These are phyloP conservation scores for Hypoxylon sp. DNA, from an alignment of 2,329 filamentous ascomycete genomes.

Conservation along the genomic window DNA sequence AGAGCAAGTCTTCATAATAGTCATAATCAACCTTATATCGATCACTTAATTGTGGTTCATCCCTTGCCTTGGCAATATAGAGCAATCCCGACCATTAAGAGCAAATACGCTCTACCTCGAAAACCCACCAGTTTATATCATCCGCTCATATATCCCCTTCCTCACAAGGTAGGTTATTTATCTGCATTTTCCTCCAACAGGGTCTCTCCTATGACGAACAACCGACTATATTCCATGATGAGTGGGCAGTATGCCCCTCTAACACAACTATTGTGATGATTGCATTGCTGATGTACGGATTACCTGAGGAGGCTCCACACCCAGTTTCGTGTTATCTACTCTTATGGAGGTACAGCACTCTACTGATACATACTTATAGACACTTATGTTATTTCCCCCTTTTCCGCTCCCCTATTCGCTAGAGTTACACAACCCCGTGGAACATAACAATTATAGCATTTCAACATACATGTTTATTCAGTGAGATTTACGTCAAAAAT, in stretches of 20 bases:
- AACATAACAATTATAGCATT: neutral
- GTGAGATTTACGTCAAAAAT: neutral
- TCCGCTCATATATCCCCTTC: neutral
- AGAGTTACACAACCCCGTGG: neutral
- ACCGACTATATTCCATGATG: slow-evolving; percentile 8
- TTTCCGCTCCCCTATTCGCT: neutral
- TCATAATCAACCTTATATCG: neutral
- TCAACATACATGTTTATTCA: slow-evolving; percentile 45
- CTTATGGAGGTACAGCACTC: neutral
- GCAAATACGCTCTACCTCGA: neutral
- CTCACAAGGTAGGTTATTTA: neutral
- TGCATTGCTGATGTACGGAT: slow-evolving; percentile 31
- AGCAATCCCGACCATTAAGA: neutral
- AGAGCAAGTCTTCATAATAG: neutral
- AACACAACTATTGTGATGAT: slow-evolving; percentile 10
- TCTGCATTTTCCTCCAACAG: neutral
- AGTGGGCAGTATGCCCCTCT: neutral
- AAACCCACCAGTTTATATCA: neutral
- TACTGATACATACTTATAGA: slow-evolving; percentile 1
- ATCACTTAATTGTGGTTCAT: neutral
- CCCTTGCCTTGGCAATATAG: neutral
- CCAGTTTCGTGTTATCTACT: neutral
- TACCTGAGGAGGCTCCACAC: slow-evolving; percentile 13
- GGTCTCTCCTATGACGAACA: slow-evolving; percentile 19
- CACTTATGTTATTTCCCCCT: neutral